Base-by-base conservation (phyloP, 176 grass and related monocot genomes). In the Carex pumila region DNA sequence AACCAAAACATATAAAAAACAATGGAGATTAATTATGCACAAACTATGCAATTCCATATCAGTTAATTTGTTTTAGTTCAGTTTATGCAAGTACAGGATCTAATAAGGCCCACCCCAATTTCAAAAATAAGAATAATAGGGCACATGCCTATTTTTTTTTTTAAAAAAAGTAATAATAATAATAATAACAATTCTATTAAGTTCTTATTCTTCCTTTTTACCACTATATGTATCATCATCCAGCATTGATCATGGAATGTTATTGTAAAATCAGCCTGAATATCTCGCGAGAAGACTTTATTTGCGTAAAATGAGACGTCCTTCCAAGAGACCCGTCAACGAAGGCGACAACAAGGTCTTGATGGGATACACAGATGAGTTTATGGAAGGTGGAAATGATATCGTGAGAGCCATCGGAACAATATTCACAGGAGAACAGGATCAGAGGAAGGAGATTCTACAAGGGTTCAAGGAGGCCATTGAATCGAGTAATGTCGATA, bases 241-340 rank as follows among this genome's bases (percentile, higher is more conserved):
- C 13, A 4, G 1, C 73, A 15, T 55, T 56, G 5, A 77, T 56
- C 14, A 77, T 56, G 56, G 0, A 56, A 31, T 77, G 73, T 34
- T 77, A 77, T 77, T 77, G 22, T 3, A 56, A 56, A 77, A 25
- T 17, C 73, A 77, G 73, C 73, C 73, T 77, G 73, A 54, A 77
- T 4, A 77, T 31, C 22, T 77, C 2, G 73, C 13, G 7, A 31
- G 5, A 56, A 57, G 73, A 56, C 7, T 34, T 55, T 55, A 5
- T 56, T 55, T 13, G n/a, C 14, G 0, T 45, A 56, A 22, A 77
- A 56, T 6, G 17, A 22, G 73, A 77, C 25, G 31, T 1, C 2
- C 13, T 56, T 56, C 25, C 22, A 56, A 77, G 22, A 56, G 6
- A 18, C 0, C 52, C 13, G 34, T 32, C 1, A 14, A 56, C 54